Percentiles rank a stretch among this genome's conserved stretches.
Conservation (phyloP, 2,329 filamentous ascomycete species). For the Zasmidium cellare region DNA sequence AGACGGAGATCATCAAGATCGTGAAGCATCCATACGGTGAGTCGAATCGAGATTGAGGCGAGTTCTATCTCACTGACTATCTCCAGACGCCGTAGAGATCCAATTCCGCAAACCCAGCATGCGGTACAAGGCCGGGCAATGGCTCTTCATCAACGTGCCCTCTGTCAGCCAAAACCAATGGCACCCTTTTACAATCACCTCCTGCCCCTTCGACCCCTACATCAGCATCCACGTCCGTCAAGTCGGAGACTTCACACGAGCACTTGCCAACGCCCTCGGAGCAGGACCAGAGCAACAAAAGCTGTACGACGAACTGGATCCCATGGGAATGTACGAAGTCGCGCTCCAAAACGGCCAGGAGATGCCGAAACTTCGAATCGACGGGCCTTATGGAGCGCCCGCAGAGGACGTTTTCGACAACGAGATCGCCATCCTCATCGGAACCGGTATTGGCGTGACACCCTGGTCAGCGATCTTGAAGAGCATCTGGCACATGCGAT, state of each 20-base stretch:
- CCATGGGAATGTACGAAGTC: slow-evolving; percentile 96
- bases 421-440: slow-evolving; percentile 82
- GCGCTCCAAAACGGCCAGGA: slow-evolving; percentile 88
- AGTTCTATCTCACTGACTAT: slow-evolving; percentile 12
- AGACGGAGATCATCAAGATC: slow-evolving; percentile 88
- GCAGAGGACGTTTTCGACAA: slow-evolving; percentile 97
- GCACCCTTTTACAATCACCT: slow-evolving; percentile 99
- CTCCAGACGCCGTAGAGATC: slow-evolving; percentile 84
- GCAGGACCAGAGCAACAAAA: slow-evolving; percentile 84
- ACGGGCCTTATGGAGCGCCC: slow-evolving; percentile 93
- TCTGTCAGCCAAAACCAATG: slow-evolving; percentile 87
- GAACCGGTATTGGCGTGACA: slow-evolving; percentile 83
- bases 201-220: slow-evolving; percentile 93
- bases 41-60: slow-evolving; percentile 31
- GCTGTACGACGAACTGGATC: slow-evolving; percentile 86
- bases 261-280: slow-evolving; percentile 94
- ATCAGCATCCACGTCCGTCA: slow-evolving; percentile 93
- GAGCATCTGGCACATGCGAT: slow-evolving; percentile 96
- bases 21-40: slow-evolving; percentile 91
- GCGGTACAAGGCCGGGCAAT: slow-evolving; percentile 97
- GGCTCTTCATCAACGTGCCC: slow-evolving; percentile 94
- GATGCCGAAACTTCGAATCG: slow-evolving; percentile 87
- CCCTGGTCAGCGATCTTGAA: slow-evolving; percentile 88
- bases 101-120: slow-evolving; percentile 96
- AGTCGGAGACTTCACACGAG: slow-evolving; percentile 91